Evolutionary conservation across 129 eudicot genomes (phyloP).

Genomic region (Artemisia argyi): DNA sequence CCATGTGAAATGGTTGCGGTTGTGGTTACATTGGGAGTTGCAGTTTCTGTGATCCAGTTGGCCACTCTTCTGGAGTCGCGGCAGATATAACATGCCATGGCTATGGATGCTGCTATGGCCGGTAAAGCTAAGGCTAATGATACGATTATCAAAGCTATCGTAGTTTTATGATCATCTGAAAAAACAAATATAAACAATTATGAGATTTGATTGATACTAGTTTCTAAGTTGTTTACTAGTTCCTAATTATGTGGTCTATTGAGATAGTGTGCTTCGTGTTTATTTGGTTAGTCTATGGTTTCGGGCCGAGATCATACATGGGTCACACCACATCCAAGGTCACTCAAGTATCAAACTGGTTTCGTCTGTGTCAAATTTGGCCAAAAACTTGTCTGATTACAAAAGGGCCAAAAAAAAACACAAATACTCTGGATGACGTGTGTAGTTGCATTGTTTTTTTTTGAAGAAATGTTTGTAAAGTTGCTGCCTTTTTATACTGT

Average conservation of each 20-base stretch:
- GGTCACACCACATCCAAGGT: background rate
- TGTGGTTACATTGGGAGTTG: constrained; percentile 17
- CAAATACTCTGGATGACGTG: no score
- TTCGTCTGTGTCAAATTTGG: no score
- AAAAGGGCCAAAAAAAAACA: no score
- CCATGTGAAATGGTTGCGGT: background rate
- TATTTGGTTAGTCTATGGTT: constrained; percentile 15
- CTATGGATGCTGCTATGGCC: constrained; percentile 43
- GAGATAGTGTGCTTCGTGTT: background rate
- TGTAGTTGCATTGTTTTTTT: no score
- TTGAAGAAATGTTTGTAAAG: no score
- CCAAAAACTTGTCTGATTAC: no score
- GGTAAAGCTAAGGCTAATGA: constrained; percentile 54
- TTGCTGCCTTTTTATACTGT: no score
- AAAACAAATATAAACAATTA: background rate
- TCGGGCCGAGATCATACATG: background rate
- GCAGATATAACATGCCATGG: constrained; percentile 36
- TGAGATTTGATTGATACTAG: constrained; percentile 3
- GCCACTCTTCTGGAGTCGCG: constrained; percentile 26
- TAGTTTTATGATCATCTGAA: constrained; percentile 34
- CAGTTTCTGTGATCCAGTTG: constrained; percentile 26
- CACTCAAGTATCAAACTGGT: background rate
- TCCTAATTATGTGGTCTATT: background rate
- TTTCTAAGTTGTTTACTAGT: background rate
- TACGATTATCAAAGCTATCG: constrained; percentile 41